Evolutionary conservation across 352 stramenopile genomes (phyloP).

Genomic region (Phytophthora quininea): DNA sequence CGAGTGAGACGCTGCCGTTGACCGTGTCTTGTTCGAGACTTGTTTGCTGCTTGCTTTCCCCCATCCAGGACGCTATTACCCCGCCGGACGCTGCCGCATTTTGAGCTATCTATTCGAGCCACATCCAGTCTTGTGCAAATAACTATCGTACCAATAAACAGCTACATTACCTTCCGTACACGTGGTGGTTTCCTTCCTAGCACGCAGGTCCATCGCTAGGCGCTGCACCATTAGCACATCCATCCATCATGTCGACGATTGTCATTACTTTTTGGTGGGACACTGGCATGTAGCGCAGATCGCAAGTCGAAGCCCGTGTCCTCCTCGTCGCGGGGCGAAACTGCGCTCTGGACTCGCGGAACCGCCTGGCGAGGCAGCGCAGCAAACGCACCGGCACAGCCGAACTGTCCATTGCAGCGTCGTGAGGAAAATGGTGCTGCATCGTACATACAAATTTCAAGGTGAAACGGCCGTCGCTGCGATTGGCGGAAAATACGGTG

Average conservation of each 20-base stretch:
- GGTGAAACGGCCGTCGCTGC: no score
- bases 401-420: not conserved
- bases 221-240: not conserved
- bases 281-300: no score
- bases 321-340: not conserved
- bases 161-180: conserved; percentile 25
- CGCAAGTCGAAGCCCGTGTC: no score
- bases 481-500: not conserved
- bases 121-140: conserved; percentile 43
- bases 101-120: conserved; percentile 50
- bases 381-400: no score
- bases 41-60: conserved; percentile 21
- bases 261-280: not conserved
- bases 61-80: no score
- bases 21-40: conserved; percentile 20
- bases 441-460: not conserved
- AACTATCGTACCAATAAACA: conserved; percentile 50
- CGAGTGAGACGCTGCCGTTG: conserved; percentile 14
- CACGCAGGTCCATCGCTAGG: no score
- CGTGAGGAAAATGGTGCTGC: not conserved
- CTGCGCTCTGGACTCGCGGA: not conserved
- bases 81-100: conserved; percentile 20
- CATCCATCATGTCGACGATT: not conserved
- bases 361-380: no score
- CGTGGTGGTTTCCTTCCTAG: not conserved